Evolutionary conservation across 2,329 filamentous ascomycete species (phyloP).

Genomic region (Didymella glomerata): DNA sequence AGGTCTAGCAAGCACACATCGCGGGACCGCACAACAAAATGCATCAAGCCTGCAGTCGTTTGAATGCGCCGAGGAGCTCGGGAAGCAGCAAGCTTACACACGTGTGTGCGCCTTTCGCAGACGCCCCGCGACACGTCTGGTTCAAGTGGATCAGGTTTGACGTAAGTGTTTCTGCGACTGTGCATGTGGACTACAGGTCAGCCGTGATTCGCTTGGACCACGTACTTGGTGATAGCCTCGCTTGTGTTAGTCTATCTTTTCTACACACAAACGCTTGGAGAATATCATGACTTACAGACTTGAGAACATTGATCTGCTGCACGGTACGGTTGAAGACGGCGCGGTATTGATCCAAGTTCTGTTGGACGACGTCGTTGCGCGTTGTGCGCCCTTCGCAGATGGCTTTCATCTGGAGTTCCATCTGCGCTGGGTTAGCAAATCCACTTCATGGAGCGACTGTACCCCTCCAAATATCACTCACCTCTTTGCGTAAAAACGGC

Average conservation of each 20-base stretch:
- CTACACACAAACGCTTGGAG: slow-evolving; percentile 27
- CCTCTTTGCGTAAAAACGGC: slow-evolving; percentile 92
- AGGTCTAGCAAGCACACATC: slow-evolving; percentile 16
- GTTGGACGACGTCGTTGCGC: slow-evolving; percentile 76
- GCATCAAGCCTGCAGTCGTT: background rate
- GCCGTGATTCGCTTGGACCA: slow-evolving; percentile 49
- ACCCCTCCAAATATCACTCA: slow-evolving; percentile 38
- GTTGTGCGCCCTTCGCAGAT: slow-evolving; percentile 89
- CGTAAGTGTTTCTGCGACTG: slow-evolving; percentile 11
- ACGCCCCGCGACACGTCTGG: slow-evolving; percentile 7
- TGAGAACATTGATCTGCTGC: slow-evolving; percentile 73
- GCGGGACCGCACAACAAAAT: slow-evolving; percentile 10
- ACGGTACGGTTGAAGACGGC: slow-evolving; percentile 84
- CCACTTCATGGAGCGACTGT: slow-evolving; percentile 4
- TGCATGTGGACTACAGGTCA: slow-evolving; percentile 44
- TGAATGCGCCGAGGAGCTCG: slow-evolving; percentile 14
- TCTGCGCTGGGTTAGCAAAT: slow-evolving; percentile 55
- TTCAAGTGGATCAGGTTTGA: slow-evolving; percentile 10
- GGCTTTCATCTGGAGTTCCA: slow-evolving; percentile 96
- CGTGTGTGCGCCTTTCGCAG: slow-evolving; percentile 14
- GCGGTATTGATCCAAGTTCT: slow-evolving; percentile 87
- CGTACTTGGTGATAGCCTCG: slow-evolving; percentile 52
- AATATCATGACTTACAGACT: slow-evolving; percentile 54
- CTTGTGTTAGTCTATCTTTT: slow-evolving; percentile 22
- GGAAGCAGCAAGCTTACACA: slow-evolving; percentile 22